Base-by-base conservation (phyloP, 306 rosid genomes). In the Ormosia emarginata region DNA sequence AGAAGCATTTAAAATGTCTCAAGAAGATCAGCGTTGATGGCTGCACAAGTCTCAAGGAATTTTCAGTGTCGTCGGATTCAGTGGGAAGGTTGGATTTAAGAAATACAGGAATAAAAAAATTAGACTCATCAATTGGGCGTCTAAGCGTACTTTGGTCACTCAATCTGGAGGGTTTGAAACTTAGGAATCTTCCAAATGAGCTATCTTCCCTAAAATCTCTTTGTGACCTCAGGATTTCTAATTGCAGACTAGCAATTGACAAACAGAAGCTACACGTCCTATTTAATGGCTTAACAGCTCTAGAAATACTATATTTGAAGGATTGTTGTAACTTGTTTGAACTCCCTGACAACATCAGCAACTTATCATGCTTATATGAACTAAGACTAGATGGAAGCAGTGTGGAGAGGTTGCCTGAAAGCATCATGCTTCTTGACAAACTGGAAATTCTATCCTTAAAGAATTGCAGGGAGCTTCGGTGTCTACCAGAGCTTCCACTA, bases 401-500 rank as follows among this genome's bases (percentile, higher is more conserved):
- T 75, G 15, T 75, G 2, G 46, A 75, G 71, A 4, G 10, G 8
- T 30, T 61, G 36, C 80, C 80, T 14, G 10, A 40, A 59, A 59
- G 59, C 70, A 61, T 58, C 43, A 61, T 30, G 17, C 49, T 74
- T 17, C 68, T 77, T 47, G 1, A 15, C 0, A 1, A 3, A 3
- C 1, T 76, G 4, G 2, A 15, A 2, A 0, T 0, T 3, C 8
- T 76, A 2, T 0, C 6, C 0, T 2, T 76, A 3, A 0, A 0
- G 0, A 0, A 0, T 1, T 76, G 83, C 18, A 0, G 0, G 10
- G 79, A 58, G 32, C 87, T 84, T 75, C 37, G 11, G 1, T 66
- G 44, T 85, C 2, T 82, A 4, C 85, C 84, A 5, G 75, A 78
- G 62, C 79, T 86, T 56, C 86, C 89, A 47, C 43, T 3, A 14